Conservation (phyloP, 352 stramenopile species). For the Globisporangium alternatum region DNA sequence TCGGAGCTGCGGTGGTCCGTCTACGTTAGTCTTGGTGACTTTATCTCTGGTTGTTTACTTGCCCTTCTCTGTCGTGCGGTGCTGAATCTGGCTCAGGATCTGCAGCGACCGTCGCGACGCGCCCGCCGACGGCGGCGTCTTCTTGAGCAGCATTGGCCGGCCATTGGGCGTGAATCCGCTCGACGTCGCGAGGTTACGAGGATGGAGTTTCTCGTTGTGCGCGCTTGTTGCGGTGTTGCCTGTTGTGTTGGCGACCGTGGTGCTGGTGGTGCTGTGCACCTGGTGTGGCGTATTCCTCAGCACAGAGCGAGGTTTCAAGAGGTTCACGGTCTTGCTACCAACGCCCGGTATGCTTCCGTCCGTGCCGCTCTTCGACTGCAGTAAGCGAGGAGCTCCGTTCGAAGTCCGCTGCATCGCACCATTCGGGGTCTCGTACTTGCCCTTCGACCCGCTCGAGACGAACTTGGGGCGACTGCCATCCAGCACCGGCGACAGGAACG, state of each 20-base stretch:
- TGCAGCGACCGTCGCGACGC: slow-evolving; percentile 71
- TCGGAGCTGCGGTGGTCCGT: neutral
- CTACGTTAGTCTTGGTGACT: neutral
- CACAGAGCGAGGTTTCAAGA: slow-evolving; percentile 75
- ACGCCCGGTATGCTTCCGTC: slow-evolving; percentile 20
- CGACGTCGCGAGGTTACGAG: slow-evolving; percentile 18
- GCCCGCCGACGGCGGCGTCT: slow-evolving; percentile 62
- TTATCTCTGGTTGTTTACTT: slow-evolving; percentile 12
- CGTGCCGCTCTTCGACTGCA: slow-evolving; percentile 46
- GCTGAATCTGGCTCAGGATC: slow-evolving; percentile 82
- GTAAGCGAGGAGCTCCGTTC: slow-evolving; percentile 31
- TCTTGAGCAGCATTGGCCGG: slow-evolving; percentile 34
- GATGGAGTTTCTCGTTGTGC: slow-evolving; percentile 11
- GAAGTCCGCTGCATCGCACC: slow-evolving; percentile 25
- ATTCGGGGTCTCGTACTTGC: slow-evolving; percentile 54
- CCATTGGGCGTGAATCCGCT: slow-evolving; percentile 35
- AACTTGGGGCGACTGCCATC: slow-evolving; percentile 26
- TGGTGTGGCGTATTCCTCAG: slow-evolving; percentile 18
- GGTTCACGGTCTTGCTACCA: slow-evolving; percentile 67
- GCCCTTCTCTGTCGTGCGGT: slow-evolving; percentile 35
- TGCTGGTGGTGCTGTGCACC: slow-evolving; percentile 7
- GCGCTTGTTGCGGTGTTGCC: neutral
- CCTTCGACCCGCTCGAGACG: slow-evolving; percentile 53
- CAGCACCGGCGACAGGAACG: slow-evolving; percentile 58
- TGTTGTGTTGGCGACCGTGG: slow-evolving; percentile 2